Evolutionary conservation across 2,329 filamentous ascomycete genomes (phyloP), one percentile per base, ranked within the genome.

Genomic region (Emericellopsis atlantica): DNA sequence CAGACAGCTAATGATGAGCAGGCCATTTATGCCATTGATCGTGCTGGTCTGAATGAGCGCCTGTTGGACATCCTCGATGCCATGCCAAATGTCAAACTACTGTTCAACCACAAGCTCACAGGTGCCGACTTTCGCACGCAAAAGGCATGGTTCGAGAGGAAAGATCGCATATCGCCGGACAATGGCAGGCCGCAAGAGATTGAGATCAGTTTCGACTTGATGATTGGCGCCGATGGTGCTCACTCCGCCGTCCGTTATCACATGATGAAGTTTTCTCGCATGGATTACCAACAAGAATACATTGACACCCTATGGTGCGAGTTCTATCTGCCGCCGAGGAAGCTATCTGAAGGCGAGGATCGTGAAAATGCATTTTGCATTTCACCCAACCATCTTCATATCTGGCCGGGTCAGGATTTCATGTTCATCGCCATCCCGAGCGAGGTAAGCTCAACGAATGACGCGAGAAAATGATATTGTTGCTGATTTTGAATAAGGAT

Each of bases 381-480:
- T 49, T 92, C 87, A 1, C 87, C 88, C 2, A 85, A 95, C 52
- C 89, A 96, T 56, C 70, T 98, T 2, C 92, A 98, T 60, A 98
- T 98, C 56, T 98, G 92, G 92, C 92, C 92, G 0, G 88, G 85
- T 26, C 81, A 80, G 51, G 79, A 89, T 34, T 90, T 92, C 53
- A 96, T 98, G 93, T 98, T 98, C 63, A 98, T 98, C 54, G 93
- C 92, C 15, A 89, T 98, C 35, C 90, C 92, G 0, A 81, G 74
- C 49, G 65, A 72, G 43, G 74, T 78, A 56, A 49, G 69, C 51
- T 35, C 26, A 29, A 29, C 8, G 26, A 9, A 29, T 9, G 4
- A 9, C 26, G 2, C 23, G 15, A 18, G 37, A 4, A 22, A 39
- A 29, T 3, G 26, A 4, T 22, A 16, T 39, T 21, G n/a, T 24